A percentile compares a stretch with the other conserved stretches of the same genome.
These are phyloP conservation scores for Tetrahymena malaccensis DNA, from an alignment of 73 alveolate species.

Conservation along the genomic window DNA sequence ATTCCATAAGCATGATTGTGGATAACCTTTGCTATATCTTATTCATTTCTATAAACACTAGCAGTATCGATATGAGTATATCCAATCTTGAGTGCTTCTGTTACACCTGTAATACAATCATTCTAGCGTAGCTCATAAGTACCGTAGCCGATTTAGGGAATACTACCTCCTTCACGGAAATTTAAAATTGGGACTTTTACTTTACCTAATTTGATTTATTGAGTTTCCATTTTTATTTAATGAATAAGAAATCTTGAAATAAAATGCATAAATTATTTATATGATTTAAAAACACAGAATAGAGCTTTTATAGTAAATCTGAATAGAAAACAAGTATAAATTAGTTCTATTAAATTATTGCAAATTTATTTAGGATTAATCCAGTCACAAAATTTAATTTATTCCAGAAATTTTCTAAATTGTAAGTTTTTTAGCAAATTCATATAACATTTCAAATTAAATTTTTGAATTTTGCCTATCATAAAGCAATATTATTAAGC, in stretches of 20 bases:
- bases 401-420: background rate
- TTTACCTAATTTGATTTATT: background rate
- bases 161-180: slow-evolving; percentile 10
- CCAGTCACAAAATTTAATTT: too few relatives aligned
- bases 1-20: background rate
- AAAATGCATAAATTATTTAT: background rate
- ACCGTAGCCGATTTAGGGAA: slow-evolving; percentile 48
- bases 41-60: slow-evolving; percentile 34
- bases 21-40: slow-evolving; percentile 35
- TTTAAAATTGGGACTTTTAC: background rate
- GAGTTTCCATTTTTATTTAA: background rate
- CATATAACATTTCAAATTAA: too few relatives aligned
- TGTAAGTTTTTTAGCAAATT: background rate
- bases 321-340: too few relatives aligned
- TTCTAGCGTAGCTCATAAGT: slow-evolving; percentile 24
- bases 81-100: slow-evolving; percentile 38
- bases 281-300: background rate
- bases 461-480: too few relatives aligned
- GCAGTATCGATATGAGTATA: slow-evolving; percentile 49
- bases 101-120: slow-evolving; percentile 9
- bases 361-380: too few relatives aligned
- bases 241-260: background rate
- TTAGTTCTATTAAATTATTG: background rate
- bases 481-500: too few relatives aligned
- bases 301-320: background rate